Percentiles rank a stretch among this genome's conserved stretches.
These are phyloP conservation scores for Blepharisma stoltei DNA, from an alignment of 73 alveolate genomes.

Conservation along the genomic window DNA sequence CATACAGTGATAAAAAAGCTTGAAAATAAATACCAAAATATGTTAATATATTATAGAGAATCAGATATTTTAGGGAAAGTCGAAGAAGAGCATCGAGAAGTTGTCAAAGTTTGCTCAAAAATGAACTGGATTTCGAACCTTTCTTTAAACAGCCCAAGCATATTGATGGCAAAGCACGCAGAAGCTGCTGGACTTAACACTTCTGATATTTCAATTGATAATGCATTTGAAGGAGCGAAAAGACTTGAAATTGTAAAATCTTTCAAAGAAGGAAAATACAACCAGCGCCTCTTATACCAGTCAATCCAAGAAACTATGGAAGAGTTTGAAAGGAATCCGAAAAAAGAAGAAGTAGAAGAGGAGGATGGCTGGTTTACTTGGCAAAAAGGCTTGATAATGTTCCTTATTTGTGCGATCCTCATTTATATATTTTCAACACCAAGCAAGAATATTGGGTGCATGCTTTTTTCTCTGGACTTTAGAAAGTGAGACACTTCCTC, in stretches of 20 bases:
- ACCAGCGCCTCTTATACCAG: background rate
- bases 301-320: background rate
- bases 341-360: too few species aligned
- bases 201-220: background rate
- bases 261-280: background rate
- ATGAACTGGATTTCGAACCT: background rate
- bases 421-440: too few species aligned
- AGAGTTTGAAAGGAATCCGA: background rate
- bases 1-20: background rate
- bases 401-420: too few species aligned
- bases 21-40: background rate
- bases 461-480: too few species aligned
- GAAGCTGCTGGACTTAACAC: background rate
- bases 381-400: too few species aligned
- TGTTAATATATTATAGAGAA: background rate
- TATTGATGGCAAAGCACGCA: background rate
- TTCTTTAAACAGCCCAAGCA: background rate
- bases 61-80: background rate
- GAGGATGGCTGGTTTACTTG: too few species aligned
- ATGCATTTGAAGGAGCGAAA: constrained; percentile 2
- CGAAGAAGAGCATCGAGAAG: background rate
- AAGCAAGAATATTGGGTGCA: too few species aligned
- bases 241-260: background rate
- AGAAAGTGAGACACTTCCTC: too few species aligned
- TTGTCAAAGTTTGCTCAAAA: background rate